Evolutionary conservation across 225 moss, liverwort and hornwort genomes (phyloP).

Genomic region (Physcomitrium patens): DNA sequence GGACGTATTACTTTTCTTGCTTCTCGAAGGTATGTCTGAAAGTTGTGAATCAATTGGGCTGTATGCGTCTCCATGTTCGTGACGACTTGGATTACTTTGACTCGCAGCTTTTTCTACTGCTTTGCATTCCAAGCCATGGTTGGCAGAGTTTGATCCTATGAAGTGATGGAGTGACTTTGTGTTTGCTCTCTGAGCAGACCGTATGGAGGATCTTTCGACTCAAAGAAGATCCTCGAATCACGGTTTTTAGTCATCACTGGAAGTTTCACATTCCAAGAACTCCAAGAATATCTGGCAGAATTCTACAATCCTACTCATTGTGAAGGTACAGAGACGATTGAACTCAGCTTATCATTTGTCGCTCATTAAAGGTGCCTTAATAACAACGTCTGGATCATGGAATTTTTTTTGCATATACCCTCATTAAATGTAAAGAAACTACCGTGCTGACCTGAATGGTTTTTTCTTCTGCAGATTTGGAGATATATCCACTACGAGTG

Average conservation of each 20-base stretch:
- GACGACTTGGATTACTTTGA: too few species aligned
- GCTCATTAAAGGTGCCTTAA: too few species aligned
- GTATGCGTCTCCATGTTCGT: too few species aligned
- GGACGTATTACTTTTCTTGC: constrained; percentile 77
- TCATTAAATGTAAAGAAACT: background rate
- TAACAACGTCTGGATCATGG: too few species aligned
- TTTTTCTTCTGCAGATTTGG: constrained; percentile 62
- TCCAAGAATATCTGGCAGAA: constrained; percentile 77
- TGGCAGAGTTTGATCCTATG: background rate
- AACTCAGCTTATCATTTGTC: background rate
- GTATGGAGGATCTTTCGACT: constrained; percentile 80
- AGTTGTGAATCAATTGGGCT: constrained; percentile 9
- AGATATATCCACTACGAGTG: constrained; percentile 76
- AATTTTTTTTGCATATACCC: too few species aligned
- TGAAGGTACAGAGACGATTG: constrained; percentile 57
- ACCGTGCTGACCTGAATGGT: background rate
- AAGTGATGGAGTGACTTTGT: constrained; percentile 21
- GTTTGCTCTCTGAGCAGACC: constrained; percentile 54
- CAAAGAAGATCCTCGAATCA: constrained; percentile 64
- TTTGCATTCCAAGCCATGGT: constrained; percentile 3
- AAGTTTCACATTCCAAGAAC: constrained; percentile 65
- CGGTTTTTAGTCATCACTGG: constrained; percentile 86
- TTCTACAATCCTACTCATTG: constrained; percentile 83
- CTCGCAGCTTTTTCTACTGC: background rate
- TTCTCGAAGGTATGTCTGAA: constrained; percentile 66